A percentile compares a stretch with the other conserved stretches of the same genome.
Conservation (phyloP, 2,329 filamentous ascomycete genomes). For the Alternaria gansuensis region DNA sequence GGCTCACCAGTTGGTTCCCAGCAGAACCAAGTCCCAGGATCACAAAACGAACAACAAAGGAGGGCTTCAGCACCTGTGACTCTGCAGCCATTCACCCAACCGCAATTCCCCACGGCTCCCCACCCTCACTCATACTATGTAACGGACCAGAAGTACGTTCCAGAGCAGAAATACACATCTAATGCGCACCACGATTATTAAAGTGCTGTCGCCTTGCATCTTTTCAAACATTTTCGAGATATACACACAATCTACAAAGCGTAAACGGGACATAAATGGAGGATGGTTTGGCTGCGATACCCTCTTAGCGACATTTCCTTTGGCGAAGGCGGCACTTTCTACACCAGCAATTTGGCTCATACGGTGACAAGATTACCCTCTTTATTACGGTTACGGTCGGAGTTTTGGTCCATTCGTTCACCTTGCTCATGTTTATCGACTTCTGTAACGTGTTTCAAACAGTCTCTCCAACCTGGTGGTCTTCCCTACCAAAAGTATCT, state of each 20-base stretch:
- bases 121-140: constrained; percentile 44
- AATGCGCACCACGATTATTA: constrained; percentile 23
- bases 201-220: constrained; percentile 5
- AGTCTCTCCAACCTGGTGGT: constrained; percentile 2
- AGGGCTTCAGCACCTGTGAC: constrained; percentile 46
- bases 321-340: constrained; percentile 22
- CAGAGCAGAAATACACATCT: constrained; percentile 25
- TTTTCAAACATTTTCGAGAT: constrained; percentile 10
- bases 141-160: constrained; percentile 40
- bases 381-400: constrained; percentile 6
- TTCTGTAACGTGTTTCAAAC: not conserved
- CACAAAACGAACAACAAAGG: constrained; percentile 39
- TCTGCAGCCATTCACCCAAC: constrained; percentile 37
- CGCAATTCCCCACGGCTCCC: constrained; percentile 34
- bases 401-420: constrained; percentile 8
- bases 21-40: constrained; percentile 25
- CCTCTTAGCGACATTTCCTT: constrained; percentile 22
- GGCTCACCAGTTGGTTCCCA: constrained; percentile 28
- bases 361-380: not conserved
- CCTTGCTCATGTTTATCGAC: constrained; percentile 2
- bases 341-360: constrained; percentile 12
- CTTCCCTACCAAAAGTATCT: constrained; percentile 12
- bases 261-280: constrained; percentile 25
- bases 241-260: constrained; percentile 18
- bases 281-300: constrained; percentile 33